Percentiles rank a stretch among this genome's conserved stretches.
Conservation (phyloP, 257 asterid species). For the Ilex aquifolium region DNA sequence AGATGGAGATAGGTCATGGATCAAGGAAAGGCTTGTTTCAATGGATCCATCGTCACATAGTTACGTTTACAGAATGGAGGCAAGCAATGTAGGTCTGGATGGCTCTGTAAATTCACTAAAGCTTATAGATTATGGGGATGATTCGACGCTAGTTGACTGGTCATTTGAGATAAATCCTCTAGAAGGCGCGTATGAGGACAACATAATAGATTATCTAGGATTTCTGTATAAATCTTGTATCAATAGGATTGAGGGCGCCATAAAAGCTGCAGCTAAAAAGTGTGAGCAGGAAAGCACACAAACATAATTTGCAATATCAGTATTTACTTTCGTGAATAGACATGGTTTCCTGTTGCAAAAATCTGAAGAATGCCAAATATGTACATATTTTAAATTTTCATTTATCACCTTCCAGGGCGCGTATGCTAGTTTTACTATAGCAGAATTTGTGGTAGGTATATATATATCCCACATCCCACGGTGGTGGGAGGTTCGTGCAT, state of each 20-base stretch:
- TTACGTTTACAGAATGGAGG: conserved; percentile 43
- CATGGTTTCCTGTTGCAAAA: too few relatives aligned
- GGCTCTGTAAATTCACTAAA: conserved; percentile 49
- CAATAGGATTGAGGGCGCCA: conserved; percentile 42
- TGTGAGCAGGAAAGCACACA: background rate
- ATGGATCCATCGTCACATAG: conserved; percentile 33
- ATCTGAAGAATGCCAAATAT: too few relatives aligned
- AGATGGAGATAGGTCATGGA: conserved; percentile 74
- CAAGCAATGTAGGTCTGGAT: conserved; percentile 68
- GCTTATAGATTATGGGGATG: conserved; percentile 37
- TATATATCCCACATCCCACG: too few relatives aligned
- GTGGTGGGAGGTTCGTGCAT: too few relatives aligned
- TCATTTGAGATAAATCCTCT: conserved; percentile 47
- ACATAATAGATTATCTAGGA: conserved; percentile 49
- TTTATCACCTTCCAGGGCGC: too few relatives aligned
- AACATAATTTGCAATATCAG: background rate
- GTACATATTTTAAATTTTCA: too few relatives aligned
- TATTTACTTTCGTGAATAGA: too few relatives aligned
- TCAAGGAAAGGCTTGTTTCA: conserved; percentile 46
- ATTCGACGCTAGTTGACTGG: conserved; percentile 53
- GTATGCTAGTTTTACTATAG: too few relatives aligned
- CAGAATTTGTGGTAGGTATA: too few relatives aligned
- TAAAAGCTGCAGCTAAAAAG: conserved; percentile 1
- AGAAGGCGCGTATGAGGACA: conserved; percentile 46
- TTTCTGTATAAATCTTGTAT: conserved; percentile 55